These are phyloP conservation scores for Solanum pennellii DNA, from an alignment of 257 asterid genomes.

Conservation along the genomic window DNA sequence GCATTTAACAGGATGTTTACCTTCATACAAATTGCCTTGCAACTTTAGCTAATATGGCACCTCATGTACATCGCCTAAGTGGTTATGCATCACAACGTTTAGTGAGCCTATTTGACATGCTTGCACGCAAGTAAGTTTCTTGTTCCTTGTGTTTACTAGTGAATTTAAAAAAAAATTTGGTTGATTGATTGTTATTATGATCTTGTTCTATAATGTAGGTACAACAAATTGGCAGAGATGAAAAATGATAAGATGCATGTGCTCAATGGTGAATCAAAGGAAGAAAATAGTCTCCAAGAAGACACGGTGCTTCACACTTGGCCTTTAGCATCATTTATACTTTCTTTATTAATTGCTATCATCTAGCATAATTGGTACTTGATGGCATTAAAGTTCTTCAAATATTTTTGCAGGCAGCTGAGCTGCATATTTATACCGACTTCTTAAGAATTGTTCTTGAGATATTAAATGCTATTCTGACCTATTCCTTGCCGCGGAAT, in stretches of 20 bases:
- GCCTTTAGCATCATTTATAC: background rate
- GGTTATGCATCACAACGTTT: slow-evolving; percentile 90
- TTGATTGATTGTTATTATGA: background rate
- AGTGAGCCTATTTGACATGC: slow-evolving; percentile 97
- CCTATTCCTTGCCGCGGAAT: slow-evolving; percentile 75
- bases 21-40: slow-evolving; percentile 93
- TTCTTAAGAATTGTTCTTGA: slow-evolving; percentile 86
- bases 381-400: background rate
- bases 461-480: slow-evolving; percentile 68
- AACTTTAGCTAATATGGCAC: slow-evolving; percentile 90
- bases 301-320: slow-evolving; percentile 43
- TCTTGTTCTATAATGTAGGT: slow-evolving; percentile 33
- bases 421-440: slow-evolving; percentile 75
- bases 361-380: background rate
- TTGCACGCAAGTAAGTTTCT: slow-evolving; percentile 84
- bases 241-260: slow-evolving; percentile 60
- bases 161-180: background rate
- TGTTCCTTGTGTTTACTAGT: background rate
- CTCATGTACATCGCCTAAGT: slow-evolving; percentile 76
- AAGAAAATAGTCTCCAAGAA: slow-evolving; percentile 60
- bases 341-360: background rate
- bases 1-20: slow-evolving; percentile 67
- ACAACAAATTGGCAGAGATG: slow-evolving; percentile 87
- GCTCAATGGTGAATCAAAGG: slow-evolving; percentile 42
- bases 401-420: slow-evolving; percentile 51